Conservation (phyloP, 306 rosid genomes). For the Myrica gale region DNA sequence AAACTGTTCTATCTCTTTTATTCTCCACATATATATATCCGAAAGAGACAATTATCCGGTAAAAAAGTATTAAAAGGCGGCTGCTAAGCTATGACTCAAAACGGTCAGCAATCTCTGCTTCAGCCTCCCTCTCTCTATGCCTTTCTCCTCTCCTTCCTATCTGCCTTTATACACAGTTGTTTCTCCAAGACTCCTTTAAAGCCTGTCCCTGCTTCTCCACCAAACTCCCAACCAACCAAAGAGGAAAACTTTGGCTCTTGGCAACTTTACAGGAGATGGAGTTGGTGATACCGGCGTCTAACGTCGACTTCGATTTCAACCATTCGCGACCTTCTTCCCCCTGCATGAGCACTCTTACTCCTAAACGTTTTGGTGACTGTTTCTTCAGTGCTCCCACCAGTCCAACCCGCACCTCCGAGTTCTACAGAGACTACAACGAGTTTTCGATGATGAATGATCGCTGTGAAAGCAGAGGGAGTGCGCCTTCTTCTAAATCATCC, state of each 20-base stretch:
- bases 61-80: slow-evolving; percentile 39
- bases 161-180: neutral
- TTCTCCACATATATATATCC: neutral
- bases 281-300: neutral
- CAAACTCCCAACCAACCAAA: neutral
- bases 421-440: slow-evolving; percentile 44
- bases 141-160: neutral
- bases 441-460: slow-evolving; percentile 6
- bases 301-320: neutral
- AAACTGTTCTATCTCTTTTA: too few species aligned
- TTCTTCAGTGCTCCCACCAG: slow-evolving; percentile 75
- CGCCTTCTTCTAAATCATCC: slow-evolving; percentile 1
- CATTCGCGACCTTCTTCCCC: too few species aligned
- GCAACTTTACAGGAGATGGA: neutral
- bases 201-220: neutral
- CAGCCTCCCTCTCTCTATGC: neutral
- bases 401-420: slow-evolving; percentile 55
- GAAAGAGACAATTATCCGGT: neutral
- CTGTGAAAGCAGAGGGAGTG: neutral
- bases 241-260: too few species aligned
- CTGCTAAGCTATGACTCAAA: neutral
- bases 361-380: slow-evolving; percentile 50
- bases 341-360: slow-evolving; percentile 49
- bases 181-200: too few species aligned
- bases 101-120: neutral